Evolutionary conservation across 169 alveolate species (phyloP).

Genomic region (Cryptosporidium andersoni): DNA sequence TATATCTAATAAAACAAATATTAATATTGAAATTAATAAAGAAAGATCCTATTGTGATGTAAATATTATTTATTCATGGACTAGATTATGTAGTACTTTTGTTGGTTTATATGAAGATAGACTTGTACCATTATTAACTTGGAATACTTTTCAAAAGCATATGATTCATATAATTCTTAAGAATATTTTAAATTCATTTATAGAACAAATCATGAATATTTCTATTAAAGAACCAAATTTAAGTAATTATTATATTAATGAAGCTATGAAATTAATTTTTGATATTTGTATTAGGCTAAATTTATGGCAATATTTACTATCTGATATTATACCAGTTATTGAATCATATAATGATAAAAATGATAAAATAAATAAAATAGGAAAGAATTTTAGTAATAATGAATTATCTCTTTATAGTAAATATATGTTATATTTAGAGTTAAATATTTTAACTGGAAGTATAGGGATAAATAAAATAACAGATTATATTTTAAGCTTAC

Average conservation of each 20-base stretch:
- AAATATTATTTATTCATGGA: constrained; percentile 16
- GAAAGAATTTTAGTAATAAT: not conserved
- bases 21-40: too few species aligned
- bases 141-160: constrained; percentile 18
- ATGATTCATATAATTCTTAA: constrained; percentile 17
- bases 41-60: not conserved
- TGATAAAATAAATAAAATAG: not conserved
- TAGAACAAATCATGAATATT: constrained; percentile 2
- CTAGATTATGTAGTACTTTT: constrained; percentile 8
- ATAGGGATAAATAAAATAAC: constrained; percentile 6
- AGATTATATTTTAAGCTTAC: constrained; percentile 1
- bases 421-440: not conserved
- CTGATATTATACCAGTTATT: constrained; percentile 23
- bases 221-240: not conserved
- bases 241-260: not conserved
- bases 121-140: constrained; percentile 40
- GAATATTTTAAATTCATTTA: constrained; percentile 44
- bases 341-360: not conserved
- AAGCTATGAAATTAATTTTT: constrained; percentile 11
- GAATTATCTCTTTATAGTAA: constrained; percentile 1
- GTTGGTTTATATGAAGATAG: constrained; percentile 42
- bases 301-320: constrained; percentile 44
- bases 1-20: too few species aligned
- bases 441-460: constrained; percentile 5
- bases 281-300: constrained; percentile 18